Percentiles rank a stretch among this genome's conserved stretches.
Evolutionary conservation across 2,329 filamentous ascomycete species (phyloP).

Genomic region (Pezicula neosporulosa): DNA sequence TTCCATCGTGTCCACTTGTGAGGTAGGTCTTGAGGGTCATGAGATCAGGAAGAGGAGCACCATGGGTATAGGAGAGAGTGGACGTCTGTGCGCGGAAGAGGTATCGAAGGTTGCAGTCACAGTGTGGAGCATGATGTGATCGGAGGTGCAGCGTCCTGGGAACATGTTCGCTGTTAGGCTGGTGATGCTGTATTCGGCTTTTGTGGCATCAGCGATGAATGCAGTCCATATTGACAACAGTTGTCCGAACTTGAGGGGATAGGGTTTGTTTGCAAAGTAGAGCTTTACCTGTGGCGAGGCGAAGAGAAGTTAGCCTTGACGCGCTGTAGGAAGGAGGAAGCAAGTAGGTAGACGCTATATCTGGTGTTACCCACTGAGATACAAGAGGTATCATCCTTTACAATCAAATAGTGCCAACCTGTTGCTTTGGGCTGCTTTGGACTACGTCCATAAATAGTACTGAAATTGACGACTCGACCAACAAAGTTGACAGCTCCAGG

Average conservation of each 20-base stretch:
- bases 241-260: constrained; percentile 46
- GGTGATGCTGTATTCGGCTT: constrained; percentile 34
- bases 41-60: constrained; percentile 37
- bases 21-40: constrained; percentile 56
- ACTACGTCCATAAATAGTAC: constrained; percentile 36
- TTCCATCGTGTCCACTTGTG: constrained; percentile 46
- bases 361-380: constrained; percentile 40
- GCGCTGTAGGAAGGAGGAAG: neutral
- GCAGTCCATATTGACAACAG: constrained; percentile 54
- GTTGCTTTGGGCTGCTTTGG: constrained; percentile 41
- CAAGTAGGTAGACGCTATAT: neutral
- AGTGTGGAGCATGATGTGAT: constrained; percentile 50
- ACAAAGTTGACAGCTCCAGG: constrained; percentile 46
- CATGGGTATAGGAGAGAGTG: constrained; percentile 40
- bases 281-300: constrained; percentile 39
- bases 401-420: constrained; percentile 48
- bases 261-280: constrained; percentile 41
- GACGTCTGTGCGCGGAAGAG: constrained; percentile 41
- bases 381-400: constrained; percentile 53
- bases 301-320: neutral
- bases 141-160: constrained; percentile 50
- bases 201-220: constrained; percentile 45
- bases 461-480: constrained; percentile 55
- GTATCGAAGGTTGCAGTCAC: constrained; percentile 38
- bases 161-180: constrained; percentile 52